Conservation (phyloP, 495 filamentous ascomycete species). For the Penicillium goetzii region DNA sequence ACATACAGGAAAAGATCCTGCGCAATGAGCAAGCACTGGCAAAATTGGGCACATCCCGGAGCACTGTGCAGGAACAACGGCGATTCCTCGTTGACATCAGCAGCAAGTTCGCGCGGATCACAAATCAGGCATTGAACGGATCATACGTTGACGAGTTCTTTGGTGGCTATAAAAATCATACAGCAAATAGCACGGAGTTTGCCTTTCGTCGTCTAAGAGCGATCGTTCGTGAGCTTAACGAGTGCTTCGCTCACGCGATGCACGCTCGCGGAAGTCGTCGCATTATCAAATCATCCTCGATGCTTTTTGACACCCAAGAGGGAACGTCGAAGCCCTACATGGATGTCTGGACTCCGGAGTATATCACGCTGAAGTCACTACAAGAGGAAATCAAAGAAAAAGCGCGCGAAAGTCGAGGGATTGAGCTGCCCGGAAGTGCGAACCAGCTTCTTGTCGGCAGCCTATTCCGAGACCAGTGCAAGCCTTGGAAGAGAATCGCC, state of each 20-base stretch:
- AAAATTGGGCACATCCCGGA: slow-evolving; percentile 54
- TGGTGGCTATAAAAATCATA: slow-evolving; percentile 29
- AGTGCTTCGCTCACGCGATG: slow-evolving; percentile 54
- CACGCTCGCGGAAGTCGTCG: slow-evolving; percentile 2
- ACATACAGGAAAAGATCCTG: slow-evolving; percentile 35
- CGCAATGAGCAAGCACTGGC: slow-evolving; percentile 31
- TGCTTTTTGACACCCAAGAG: background rate
- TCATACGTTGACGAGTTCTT: slow-evolving; percentile 63
- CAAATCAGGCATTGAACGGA: slow-evolving; percentile 56
- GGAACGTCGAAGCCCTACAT: slow-evolving; percentile 18
- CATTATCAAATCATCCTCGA: background rate
- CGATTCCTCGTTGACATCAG: slow-evolving; percentile 57
- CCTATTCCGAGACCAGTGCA: slow-evolving; percentile 49
- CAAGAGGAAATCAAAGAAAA: slow-evolving; percentile 26
- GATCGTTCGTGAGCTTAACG: slow-evolving; percentile 54
- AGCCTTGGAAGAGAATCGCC: slow-evolving; percentile 42
- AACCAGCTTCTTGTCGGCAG: slow-evolving; percentile 48
- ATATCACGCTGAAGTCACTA: slow-evolving; percentile 13
- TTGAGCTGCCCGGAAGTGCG: slow-evolving; percentile 49
- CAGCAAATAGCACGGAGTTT: background rate
- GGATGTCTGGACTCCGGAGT: slow-evolving; percentile 20
- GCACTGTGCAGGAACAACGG: slow-evolving; percentile 54
- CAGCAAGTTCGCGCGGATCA: slow-evolving; percentile 53
- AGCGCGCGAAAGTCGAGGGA: slow-evolving; percentile 35
- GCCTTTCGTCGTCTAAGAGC: slow-evolving; percentile 62